Base-by-base conservation (phyloP, 768 basidiomycete genomes). In the Macrolepiota albuminosa region DNA sequence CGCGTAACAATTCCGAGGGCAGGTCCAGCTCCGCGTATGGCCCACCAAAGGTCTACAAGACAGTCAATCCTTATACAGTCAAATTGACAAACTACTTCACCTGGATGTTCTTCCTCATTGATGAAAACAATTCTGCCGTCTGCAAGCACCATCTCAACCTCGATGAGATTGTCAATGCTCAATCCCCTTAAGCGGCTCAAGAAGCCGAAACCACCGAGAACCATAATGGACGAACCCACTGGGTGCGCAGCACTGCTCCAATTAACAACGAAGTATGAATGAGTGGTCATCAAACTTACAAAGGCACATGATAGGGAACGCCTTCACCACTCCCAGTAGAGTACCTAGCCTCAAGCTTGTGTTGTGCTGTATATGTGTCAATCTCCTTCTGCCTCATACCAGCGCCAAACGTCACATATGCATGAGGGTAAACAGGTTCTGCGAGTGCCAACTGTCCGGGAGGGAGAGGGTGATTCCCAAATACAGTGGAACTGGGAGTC, bases 121-220 rank as follows among this genome's bases (percentile, higher is more conserved):
- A 88, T 83, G 60, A 88, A 80, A 24, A 93, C 81, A 49, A 97
- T 89, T n/a, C 84, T 76, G 5, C 95, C 95, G 71, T 96, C 93
- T 4, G 93, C 89, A 18, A 95, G 79, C 2, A 97, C 95, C 74
- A 95, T 87, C 72, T 98, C 95, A 0, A 90, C 89, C 68, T 97
- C 94, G 6, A 95, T 89, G 29, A 96, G 75, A 68, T 90, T 92
- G 70, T 98, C 95, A 68, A 94, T 83, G 60, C 91, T 94, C 57
- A 97, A 77, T 6, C 95, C 95, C 62, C 88, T 83, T 65, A 93
- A 73, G 54, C 95, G 82, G 54, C 91, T 87, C 47, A 95, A 76
- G 75, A 96, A 84, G 1, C 95, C 95, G 67, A 96, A 96, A 1
- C 95, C 95, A 18, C 91, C 93, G 3, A 91, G 80, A 60, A 92